Conservation (phyloP, 768 basidiomycete genomes). For the Russula abietina region DNA sequence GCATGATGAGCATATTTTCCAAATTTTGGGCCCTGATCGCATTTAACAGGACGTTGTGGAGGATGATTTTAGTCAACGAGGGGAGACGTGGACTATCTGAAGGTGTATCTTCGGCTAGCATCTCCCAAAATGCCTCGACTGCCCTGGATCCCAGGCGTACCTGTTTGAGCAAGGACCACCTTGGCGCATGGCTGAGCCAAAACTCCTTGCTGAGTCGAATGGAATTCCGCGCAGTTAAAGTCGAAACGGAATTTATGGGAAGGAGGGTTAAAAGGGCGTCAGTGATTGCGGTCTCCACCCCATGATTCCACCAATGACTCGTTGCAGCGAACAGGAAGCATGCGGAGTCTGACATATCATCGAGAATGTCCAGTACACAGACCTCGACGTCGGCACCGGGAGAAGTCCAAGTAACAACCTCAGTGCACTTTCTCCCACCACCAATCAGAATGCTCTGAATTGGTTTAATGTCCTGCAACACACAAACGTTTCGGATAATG, state of each 20-base stretch:
- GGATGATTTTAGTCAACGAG: neutral
- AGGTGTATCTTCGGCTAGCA: too few relatives aligned
- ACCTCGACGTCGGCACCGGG: neutral
- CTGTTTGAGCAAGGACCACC: neutral
- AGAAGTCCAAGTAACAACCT: neutral
- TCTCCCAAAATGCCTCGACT: neutral
- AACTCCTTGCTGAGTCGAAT: neutral
- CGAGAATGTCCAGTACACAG: too few relatives aligned
- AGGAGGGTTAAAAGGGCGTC: neutral
- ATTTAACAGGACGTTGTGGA: neutral
- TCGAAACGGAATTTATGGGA: neutral
- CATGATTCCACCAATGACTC: fast-evolving
- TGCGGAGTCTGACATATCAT: neutral
- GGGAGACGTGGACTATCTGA: neutral
- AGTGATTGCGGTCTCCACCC: neutral
- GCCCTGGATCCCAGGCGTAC: neutral
- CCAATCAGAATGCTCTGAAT: neutral
- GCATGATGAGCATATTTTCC: neutral
- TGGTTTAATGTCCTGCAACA: too few relatives aligned
- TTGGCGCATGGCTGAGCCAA: neutral
- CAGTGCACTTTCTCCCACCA: too few relatives aligned
- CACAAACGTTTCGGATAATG: too few relatives aligned
- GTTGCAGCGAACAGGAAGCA: neutral
- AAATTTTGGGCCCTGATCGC: neutral
- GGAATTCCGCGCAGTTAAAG: neutral